Evolutionary conservation across 495 filamentous ascomycete species (phyloP).

Genomic region (Trichoderma reesei): DNA sequence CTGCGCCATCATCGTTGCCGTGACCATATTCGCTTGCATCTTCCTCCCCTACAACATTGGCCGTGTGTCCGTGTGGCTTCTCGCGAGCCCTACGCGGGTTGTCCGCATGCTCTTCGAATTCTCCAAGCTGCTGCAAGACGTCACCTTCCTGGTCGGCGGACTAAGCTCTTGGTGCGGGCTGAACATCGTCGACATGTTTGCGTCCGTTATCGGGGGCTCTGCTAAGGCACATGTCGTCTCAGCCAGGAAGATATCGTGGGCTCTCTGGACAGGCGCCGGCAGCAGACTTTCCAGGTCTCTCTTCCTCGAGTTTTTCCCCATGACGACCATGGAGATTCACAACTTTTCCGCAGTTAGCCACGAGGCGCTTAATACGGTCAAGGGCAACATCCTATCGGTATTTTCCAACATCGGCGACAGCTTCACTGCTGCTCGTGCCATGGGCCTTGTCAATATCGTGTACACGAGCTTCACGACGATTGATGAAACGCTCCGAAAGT

Average conservation of each 20-base stretch:
- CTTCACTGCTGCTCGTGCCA: slow-evolving; percentile 13
- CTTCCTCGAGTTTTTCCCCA: slow-evolving; percentile 26
- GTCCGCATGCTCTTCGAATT: slow-evolving; percentile 56
- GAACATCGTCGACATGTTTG: slow-evolving; percentile 15
- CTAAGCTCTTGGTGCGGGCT: slow-evolving; percentile 20
- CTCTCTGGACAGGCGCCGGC: slow-evolving; percentile 19
- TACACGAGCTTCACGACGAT: not conserved
- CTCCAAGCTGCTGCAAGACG: slow-evolving; percentile 57
- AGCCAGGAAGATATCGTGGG: slow-evolving; percentile 14
- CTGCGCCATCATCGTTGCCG: slow-evolving; percentile 77
- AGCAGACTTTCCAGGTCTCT: slow-evolving; percentile 28
- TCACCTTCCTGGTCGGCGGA: slow-evolving; percentile 29
- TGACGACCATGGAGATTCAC: slow-evolving; percentile 33
- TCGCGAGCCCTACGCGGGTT: slow-evolving; percentile 72
- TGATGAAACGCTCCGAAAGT: slow-evolving; percentile 4
- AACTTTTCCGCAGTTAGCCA: slow-evolving; percentile 41
- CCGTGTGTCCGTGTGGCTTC: slow-evolving; percentile 65
- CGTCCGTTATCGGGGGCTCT: not conserved
- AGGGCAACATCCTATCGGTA: slow-evolving; percentile 23
- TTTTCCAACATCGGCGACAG: slow-evolving; percentile 22
- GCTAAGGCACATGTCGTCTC: slow-evolving; percentile 13
- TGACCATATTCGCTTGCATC: slow-evolving; percentile 73
- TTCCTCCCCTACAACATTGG: slow-evolving; percentile 89
- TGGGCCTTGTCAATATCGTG: slow-evolving; percentile 12
- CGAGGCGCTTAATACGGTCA: slow-evolving; percentile 31